phyloP scores from a whole-genome alignment of 495 filamentous ascomycete species.

The Trichoderma asperelloides region DNA sequence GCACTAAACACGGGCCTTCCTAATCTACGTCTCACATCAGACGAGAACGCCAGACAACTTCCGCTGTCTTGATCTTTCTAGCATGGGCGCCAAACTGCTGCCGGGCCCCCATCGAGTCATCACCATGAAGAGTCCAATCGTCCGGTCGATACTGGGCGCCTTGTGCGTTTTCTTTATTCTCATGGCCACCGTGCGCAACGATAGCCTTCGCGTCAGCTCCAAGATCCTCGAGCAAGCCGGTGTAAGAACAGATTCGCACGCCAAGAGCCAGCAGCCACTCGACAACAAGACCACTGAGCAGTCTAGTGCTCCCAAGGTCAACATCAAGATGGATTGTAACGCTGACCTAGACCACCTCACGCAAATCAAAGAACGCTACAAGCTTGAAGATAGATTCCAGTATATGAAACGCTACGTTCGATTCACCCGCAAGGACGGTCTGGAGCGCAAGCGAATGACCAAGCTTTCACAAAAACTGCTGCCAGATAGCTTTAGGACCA shows the following conservation, averaged over 20 bases:
- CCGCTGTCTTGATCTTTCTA: not conserved
- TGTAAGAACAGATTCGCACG: not conserved
- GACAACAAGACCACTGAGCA: not conserved
- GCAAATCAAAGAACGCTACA: conserved; percentile 33
- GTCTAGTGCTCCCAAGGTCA: not conserved
- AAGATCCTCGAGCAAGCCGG: conserved; percentile 2
- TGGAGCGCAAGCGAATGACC: conserved; percentile 38
- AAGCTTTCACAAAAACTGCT: conserved; percentile 36
- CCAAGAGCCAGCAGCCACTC: not conserved
- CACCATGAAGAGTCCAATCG: conserved; percentile 4
- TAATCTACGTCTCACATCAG: not conserved
- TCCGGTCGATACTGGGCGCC: conserved; percentile 1
- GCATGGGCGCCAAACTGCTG: not conserved
- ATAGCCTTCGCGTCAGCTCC: not conserved
- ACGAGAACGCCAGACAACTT: not conserved
- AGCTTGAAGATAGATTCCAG: conserved; percentile 38
- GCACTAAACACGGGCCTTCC: not conserved
- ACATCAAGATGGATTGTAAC: conserved; percentile 28
- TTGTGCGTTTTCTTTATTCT: conserved; percentile 2
- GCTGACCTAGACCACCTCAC: conserved; percentile 34
- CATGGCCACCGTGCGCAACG: not conserved
- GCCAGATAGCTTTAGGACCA: conserved; percentile 29
- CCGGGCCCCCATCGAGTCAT: not conserved
- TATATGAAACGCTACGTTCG: conserved; percentile 44
- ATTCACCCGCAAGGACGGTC: conserved; percentile 29